Percentiles rank a stretch among this genome's conserved stretches.
Conservation (phyloP, 179 eudicot genomes). For the Gypsophila paniculata region DNA sequence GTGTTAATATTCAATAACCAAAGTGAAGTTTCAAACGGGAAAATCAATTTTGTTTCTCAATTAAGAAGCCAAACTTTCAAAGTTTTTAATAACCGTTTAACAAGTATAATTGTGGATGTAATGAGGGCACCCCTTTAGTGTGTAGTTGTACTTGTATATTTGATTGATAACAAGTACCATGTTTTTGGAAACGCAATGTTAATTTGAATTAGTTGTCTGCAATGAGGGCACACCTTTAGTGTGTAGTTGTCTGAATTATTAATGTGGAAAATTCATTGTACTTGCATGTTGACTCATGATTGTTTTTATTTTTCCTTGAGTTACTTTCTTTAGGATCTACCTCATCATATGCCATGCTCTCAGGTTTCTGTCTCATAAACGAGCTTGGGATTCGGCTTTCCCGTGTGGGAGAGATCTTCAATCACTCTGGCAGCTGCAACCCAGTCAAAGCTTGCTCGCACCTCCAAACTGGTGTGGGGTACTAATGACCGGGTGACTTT, state of each 20-base stretch:
- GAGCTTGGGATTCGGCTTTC: constrained; percentile 26
- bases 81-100: no score
- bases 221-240: no score
- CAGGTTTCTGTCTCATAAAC: constrained; percentile 34
- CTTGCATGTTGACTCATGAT: neutral
- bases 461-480: constrained; percentile 86
- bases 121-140: neutral
- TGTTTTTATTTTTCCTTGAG: neutral
- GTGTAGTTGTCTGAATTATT: neutral
- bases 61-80: neutral
- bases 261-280: neutral
- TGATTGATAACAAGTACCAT: no score
- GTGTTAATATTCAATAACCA: neutral
- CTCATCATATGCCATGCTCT: constrained; percentile 19
- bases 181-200: no score
- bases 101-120: neutral
- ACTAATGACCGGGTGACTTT: constrained; percentile 48
- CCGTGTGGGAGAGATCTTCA: constrained; percentile 39
- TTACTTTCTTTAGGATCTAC: neutral
- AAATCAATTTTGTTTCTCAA: no score
- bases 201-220: no score
- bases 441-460: constrained; percentile 64
- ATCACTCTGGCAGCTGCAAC: constrained; percentile 95
- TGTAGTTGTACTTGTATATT: neutral
- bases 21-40: neutral